Evolutionary conservation across 148 eudicot species (phyloP), one percentile per base, ranked within the genome.

Genomic region (Rhododendron griersonianum): DNA sequence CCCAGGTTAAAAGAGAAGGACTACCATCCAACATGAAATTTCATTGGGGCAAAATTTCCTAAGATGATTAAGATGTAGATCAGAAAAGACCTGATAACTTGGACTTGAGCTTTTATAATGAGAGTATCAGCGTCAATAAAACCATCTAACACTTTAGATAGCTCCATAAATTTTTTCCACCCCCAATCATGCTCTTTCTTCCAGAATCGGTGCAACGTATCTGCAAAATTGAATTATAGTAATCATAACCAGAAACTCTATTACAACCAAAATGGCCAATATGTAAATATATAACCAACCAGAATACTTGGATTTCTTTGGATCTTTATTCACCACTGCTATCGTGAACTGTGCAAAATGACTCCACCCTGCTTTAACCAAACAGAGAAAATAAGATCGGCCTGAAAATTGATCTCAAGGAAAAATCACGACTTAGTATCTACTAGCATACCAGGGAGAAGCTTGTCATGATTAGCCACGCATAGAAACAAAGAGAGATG

Each of bases 171-270:
- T 79, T 96, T 96, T 91, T 96, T 94, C 98, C 98, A 96, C n/a
- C 98, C 98, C 98, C 98, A 96, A 51, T 96, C 98, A 50, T 94
- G 98, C 94, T 96, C 98, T 87, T 96, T 96, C 92, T 94, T 96
- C 98, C 99, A 93, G 84, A 96, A 95, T 25, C 97, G 95, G 80
- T 96, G 99, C 76, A 96, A 87, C 61, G 98, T 95, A 89, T 96
- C 98, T 96, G 90, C 81, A 67, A 44, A 45, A 57, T 57, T 71
- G 44, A 50, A 83, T 78, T 21, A 48, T 83, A 57, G 83, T 71
- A 16, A 84, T 41, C 81, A 15, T 71, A 53, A 28, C 35, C 47
- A 83, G 78, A 33, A 73, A 74, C 41, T 74, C 33, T 3, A 45
- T n/a, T 37, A 4, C 7, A 11, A 73, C 7, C 35, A 69, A 69